A percentile compares a stretch with the other conserved stretches of the same genome.
These are phyloP conservation scores for Aspergillus spinulosporus DNA, from an alignment of 2,329 filamentous ascomycete genomes.

Conservation along the genomic window DNA sequence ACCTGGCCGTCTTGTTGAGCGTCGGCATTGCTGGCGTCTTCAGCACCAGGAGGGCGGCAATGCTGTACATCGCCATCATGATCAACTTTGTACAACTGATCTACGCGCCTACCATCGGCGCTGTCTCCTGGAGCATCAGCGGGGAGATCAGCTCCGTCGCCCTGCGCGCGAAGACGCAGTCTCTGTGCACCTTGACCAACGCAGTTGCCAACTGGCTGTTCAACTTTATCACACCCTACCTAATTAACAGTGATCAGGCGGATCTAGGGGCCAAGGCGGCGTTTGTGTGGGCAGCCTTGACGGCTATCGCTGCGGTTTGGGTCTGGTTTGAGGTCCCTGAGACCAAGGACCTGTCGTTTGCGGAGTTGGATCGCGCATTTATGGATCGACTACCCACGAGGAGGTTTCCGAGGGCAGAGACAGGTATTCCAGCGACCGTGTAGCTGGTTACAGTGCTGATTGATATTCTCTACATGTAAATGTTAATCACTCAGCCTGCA, in stretches of 20 bases:
- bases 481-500: too few relatives aligned
- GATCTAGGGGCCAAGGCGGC: not conserved
- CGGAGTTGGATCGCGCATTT: not conserved
- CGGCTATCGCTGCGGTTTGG: not conserved
- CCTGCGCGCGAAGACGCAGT: not conserved
- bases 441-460: too few relatives aligned
- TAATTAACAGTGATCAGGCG: not conserved
- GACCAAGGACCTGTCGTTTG: not conserved
- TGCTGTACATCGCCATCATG: not conserved
- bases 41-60: not conserved
- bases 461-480: too few relatives aligned
- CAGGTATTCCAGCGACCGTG: too few relatives aligned
- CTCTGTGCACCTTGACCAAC: not conserved
- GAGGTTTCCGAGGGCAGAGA: not conserved
- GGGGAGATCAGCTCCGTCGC: not conserved
- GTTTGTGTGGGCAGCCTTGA: not conserved
- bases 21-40: not conserved
- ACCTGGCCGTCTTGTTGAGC: not conserved
- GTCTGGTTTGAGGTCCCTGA: not conserved
- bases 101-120: not conserved
- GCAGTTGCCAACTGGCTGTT: not conserved
- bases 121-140: not conserved
- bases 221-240: not conserved
- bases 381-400: not conserved
- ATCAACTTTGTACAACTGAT: not conserved